Conservation (phyloP, 2,329 filamentous ascomycete species). For the Sarocladium kiliense region DNA sequence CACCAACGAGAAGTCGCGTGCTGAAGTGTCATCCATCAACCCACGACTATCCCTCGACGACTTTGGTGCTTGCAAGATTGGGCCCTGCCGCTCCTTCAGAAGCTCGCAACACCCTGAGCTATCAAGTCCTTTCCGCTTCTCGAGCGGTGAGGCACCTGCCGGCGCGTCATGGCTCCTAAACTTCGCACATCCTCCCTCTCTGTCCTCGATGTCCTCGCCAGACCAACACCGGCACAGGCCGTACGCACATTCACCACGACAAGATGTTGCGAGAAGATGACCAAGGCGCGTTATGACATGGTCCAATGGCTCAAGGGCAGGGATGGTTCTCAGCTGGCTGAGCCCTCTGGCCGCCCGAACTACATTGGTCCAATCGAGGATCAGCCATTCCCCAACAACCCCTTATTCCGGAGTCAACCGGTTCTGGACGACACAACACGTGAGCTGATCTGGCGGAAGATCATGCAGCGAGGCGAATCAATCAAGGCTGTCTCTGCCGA, state of each 20-base stretch:
- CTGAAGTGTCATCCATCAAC: background rate
- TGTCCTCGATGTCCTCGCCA: constrained; percentile 20
- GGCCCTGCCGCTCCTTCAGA: background rate
- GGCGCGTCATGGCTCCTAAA: constrained; percentile 27
- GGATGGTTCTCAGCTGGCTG: constrained; percentile 9
- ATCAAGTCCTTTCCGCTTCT: background rate
- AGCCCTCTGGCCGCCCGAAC: constrained; percentile 22
- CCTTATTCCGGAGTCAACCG: constrained; percentile 61
- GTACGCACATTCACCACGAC: constrained; percentile 35
- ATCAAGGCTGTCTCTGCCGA: constrained; percentile 74
- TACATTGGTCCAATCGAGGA: constrained; percentile 34
- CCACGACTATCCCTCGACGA: background rate
- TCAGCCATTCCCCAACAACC: constrained; percentile 71
- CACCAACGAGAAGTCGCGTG: background rate
- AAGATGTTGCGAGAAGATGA: constrained; percentile 30
- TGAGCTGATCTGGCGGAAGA: constrained; percentile 66
- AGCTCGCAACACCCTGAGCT: background rate
- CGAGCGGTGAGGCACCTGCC: background rate
- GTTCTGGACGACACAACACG: constrained; percentile 70
- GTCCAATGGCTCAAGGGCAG: constrained; percentile 29
- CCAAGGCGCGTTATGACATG: constrained; percentile 30
- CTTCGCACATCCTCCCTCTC: constrained; percentile 25
- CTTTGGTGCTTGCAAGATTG: background rate
- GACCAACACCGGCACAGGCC: constrained; percentile 14
- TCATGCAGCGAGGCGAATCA: constrained; percentile 60